These are phyloP conservation scores for Macaranga tanarius DNA, from an alignment of 441 rosid species.

Conservation along the genomic window DNA sequence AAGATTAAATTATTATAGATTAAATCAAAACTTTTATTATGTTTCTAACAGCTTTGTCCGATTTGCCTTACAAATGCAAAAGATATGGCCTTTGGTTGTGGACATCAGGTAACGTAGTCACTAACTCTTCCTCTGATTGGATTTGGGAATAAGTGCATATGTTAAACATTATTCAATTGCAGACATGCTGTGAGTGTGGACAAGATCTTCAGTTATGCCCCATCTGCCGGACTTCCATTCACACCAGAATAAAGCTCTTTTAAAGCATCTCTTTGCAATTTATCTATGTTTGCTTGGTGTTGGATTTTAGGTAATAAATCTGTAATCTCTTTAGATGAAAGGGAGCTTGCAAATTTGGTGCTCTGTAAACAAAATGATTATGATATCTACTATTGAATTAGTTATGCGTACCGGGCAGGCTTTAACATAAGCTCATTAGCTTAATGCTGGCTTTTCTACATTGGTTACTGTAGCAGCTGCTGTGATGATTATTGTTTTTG, in stretches of 20 bases:
- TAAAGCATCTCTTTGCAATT: constrained; percentile 14
- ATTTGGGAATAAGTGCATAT: neutral
- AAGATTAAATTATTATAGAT: neutral
- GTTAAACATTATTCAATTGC: constrained; percentile 19
- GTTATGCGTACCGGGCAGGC: too few relatives aligned
- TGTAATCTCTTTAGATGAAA: neutral
- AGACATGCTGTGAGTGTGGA: constrained; percentile 74
- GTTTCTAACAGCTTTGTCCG: constrained; percentile 51
- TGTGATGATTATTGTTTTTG: neutral
- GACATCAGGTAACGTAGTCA: constrained; percentile 58
- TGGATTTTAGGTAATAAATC: constrained; percentile 55
- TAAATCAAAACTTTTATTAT: constrained; percentile 1
- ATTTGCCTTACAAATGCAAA: constrained; percentile 53
- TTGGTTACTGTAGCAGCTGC: neutral
- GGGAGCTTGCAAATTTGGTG: neutral
- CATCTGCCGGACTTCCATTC: constrained; percentile 46
- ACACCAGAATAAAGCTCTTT: constrained; percentile 63
- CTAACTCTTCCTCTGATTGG: neutral
- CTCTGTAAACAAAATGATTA: constrained; percentile 1
- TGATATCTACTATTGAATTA: neutral
- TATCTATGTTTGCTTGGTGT: constrained; percentile 35
- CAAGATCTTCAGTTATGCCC: constrained; percentile 58
- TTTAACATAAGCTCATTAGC: too few relatives aligned
- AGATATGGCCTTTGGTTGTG: constrained; percentile 68
- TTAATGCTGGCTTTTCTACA: neutral